Evolutionary conservation across 306 rosid genomes (phyloP).

Genomic region (apple (Malus domestica)): ASM211411v1 NC_041790.1:36753501-36754000

Average conservation of each 20-base stretch:
- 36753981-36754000: conserved; percentile 60
- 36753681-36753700: background rate
- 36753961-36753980: conserved; percentile 5
- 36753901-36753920: background rate
- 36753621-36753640: conserved; percentile 94
- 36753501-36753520: background rate
- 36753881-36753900: background rate
- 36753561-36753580: conserved; percentile 90
- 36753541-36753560: conserved; percentile 75
- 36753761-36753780: conserved; percentile 65
- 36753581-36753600: conserved; percentile 95
- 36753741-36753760: conserved; percentile 49
- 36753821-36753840: conserved; percentile 65
- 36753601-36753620: conserved; percentile 80
- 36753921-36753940: background rate
- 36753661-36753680: background rate
- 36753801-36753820: conserved; percentile 73
- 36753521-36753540: background rate
- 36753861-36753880: conserved; percentile 61
- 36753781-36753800: conserved; percentile 56
- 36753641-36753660: conserved; percentile 41
- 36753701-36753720: background rate
- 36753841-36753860: conserved; percentile 72
- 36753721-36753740: background rate
- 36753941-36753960: background rate